Percentiles rank a stretch among this genome's conserved stretches.
phyloP scores from a whole-genome alignment of 306 rosid genomes.

The Ziziphus jujuba region DNA sequence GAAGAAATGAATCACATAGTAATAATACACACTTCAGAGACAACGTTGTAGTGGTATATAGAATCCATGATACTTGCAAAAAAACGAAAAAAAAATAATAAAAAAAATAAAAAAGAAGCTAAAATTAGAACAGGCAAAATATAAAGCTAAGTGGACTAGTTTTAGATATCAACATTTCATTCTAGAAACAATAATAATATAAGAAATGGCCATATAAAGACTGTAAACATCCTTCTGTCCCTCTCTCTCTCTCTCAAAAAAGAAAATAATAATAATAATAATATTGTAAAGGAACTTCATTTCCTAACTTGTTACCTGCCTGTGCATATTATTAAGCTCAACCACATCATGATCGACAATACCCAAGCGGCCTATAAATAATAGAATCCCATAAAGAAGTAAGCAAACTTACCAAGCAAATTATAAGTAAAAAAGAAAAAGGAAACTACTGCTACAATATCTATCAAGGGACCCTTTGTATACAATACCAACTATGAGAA shows the following conservation, averaged over 20 bases:
- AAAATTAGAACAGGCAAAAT: too few species aligned
- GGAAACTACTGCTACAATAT: neutral
- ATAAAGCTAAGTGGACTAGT: too few species aligned
- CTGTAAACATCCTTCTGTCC: neutral
- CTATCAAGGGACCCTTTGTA: slow-evolving; percentile 1
- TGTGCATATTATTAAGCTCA: slow-evolving; percentile 94
- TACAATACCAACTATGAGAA: neutral
- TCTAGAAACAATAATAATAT: too few species aligned
- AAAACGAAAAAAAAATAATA: neutral
- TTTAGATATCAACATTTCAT: too few species aligned
- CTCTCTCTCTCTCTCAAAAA: neutral
- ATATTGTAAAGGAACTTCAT: neutral
- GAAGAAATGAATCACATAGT: neutral
- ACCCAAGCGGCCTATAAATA: slow-evolving; percentile 68
- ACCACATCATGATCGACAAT: slow-evolving; percentile 89
- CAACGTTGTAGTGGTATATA: too few species aligned
- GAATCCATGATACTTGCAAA: too few species aligned
- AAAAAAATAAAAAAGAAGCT: neutral
- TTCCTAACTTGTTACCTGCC: slow-evolving; percentile 64
- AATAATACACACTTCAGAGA: too few species aligned
- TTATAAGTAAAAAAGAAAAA: neutral
- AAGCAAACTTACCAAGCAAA: slow-evolving; percentile 12
- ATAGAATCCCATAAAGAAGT: slow-evolving; percentile 17
- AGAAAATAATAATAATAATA: neutral
- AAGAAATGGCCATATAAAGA: too few species aligned